Evolutionary conservation across 345 rosid genomes (phyloP), one percentile per base, ranked within the genome.

Genomic region (Syzygium oleosum): DNA sequence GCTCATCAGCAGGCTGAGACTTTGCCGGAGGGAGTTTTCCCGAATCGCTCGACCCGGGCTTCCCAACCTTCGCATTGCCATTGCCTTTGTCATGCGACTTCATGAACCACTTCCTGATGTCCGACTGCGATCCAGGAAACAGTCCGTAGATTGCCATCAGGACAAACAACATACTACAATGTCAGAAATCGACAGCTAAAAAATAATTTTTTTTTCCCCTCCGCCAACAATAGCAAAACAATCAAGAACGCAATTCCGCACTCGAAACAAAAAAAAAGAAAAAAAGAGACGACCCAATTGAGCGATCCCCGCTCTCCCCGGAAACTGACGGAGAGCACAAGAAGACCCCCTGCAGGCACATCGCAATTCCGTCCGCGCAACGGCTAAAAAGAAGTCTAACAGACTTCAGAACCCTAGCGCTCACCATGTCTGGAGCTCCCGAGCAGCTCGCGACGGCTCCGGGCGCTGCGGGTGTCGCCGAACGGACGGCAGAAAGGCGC

Each of bases 101-200:
- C 97, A 96, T 91, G 56, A 98, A 94, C 99, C 99, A 98, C 90
- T 96, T 98, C 91, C 99, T 92, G 89, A 98, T 98, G 92, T 96
- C 99, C 29, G 97, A 95, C 99, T 97, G 94, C 88, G 89, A 91
- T 86, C 68, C 88, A 87, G 86, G 87, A 87, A 87, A 84, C 52
- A 83, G 80, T 19, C 14, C 80, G 80, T 19, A 41, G 27, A 73
- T 73, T 68, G 43, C 46, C 80, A 73, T 73, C 49, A 73, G 49
- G 25, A 38, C 49, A 73, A 73, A 73, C 10, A 38, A 21, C 21
- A 73, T 22, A 38, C 14, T 22, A 73, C 7, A 73, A 73, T 9
- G 49, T 73, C 80, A 73, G 49, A 49, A 38, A 73, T 41, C 46
- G 25, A 68, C 80, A 9, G 46, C 80, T 17, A 9, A 34, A 34